Base-by-base conservation (phyloP, 352 stramenopile species). In the Phytophthora uliginosa region DNA sequence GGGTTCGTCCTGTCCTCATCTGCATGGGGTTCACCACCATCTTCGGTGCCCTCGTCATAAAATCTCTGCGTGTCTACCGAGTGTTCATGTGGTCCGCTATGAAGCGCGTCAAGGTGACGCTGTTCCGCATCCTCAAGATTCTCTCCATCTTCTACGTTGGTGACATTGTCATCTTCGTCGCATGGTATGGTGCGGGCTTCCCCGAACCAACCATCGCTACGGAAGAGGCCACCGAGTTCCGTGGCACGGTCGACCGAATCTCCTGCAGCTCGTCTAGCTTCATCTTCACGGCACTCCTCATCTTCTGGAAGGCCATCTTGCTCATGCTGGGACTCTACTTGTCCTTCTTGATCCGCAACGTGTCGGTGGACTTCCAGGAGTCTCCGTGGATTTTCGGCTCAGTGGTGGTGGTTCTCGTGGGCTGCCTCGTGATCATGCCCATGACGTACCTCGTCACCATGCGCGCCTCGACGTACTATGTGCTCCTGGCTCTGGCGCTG, bases 291-390 rank as follows among this genome's bases (percentile, higher is more conserved):
- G 74, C 73, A 8, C 45, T 89, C 9, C 59, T 86, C 18, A 86
- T 90, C 26, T 90, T 91, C 57, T 90, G 78, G 77, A 91, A 91
- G 34, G 63, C 78, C 0, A 82, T 90, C 15, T 7, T 90, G 50
- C 71, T 89, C 24, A 74, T 84, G 13, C 0, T 74, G 5, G 81
- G 78, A 0, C 63, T 88, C 12, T 90, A 85, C 54, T 31, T 89
- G 10, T 85, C 79, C 38, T 89, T 92, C 55, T 47, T 89, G 3
- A 92, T 90, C 64, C 84, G 79, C n/a, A 78, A 89, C 20, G 83
- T 89, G n/a, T 90, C 82, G 31, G 63, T 75, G 0, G 84, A 92
- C 59, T 92, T 92, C 55, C 86, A 93, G 53, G 86, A 93, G 33
- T 80, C 84, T 6, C 75, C 86, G 52, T 91, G 86, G 86, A 92